Evolutionary conservation across 2,329 filamentous ascomycete species (phyloP).

Genomic region (Cladophialophora yegresii): DNA sequence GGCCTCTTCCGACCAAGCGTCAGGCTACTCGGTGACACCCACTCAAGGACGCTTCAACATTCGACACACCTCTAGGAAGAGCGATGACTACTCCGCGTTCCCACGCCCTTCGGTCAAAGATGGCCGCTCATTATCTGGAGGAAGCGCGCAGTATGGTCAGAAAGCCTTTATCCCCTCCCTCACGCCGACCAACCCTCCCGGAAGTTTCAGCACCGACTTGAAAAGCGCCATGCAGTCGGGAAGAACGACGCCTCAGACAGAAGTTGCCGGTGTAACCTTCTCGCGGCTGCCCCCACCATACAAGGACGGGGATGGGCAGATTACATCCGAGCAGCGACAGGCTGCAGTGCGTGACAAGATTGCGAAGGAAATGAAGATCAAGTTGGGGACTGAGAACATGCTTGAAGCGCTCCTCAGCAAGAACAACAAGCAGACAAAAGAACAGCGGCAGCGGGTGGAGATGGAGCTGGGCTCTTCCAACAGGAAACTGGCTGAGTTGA

Average conservation of each 20-base stretch:
- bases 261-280: slow-evolving; percentile 18
- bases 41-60: slow-evolving; percentile 37
- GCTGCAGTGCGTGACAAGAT: slow-evolving; percentile 77
- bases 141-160: slow-evolving; percentile 64
- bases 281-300: slow-evolving; percentile 32
- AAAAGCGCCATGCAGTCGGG: slow-evolving; percentile 68
- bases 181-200: slow-evolving; percentile 60
- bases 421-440: slow-evolving; percentile 92
- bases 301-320: slow-evolving; percentile 63
- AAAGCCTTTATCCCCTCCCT: slow-evolving; percentile 64
- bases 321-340: slow-evolving; percentile 70
- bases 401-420: slow-evolving; percentile 91
- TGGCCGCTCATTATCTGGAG: slow-evolving; percentile 59
- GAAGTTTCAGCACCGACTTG: slow-evolving; percentile 87
- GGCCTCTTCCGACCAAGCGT: slow-evolving; percentile 36
- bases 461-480: slow-evolving; percentile 90
- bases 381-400: slow-evolving; percentile 96
- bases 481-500: slow-evolving; percentile 63
- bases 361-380: slow-evolving; percentile 96
- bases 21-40: slow-evolving; percentile 40
- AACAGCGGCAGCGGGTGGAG: slow-evolving; percentile 76
- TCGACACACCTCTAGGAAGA: slow-evolving; percentile 34
- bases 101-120: slow-evolving; percentile 47
- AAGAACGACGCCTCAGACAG: slow-evolving; percentile 54
- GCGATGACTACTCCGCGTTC: slow-evolving; percentile 44